These are phyloP conservation scores for Phytophthora lateralis DNA, from an alignment of 352 stramenopile species.

Conservation along the genomic window DNA sequence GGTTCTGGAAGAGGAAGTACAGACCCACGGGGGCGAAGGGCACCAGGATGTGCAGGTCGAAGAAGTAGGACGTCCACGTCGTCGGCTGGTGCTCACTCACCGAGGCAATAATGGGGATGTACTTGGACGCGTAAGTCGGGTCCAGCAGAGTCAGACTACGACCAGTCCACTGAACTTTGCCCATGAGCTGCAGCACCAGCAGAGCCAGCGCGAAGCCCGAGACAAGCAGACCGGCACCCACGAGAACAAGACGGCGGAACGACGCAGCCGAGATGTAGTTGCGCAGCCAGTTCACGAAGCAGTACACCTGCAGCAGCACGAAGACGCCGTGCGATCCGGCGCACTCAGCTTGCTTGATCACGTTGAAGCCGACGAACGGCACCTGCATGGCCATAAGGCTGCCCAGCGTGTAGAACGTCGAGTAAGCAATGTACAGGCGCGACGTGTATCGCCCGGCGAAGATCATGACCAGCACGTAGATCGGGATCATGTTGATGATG, in stretches of 20 bases:
- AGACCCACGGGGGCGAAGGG: slow-evolving; percentile 92
- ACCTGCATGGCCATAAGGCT: slow-evolving; percentile 97
- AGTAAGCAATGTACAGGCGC: slow-evolving; percentile 97
- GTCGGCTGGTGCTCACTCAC: slow-evolving; percentile 95
- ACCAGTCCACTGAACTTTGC: slow-evolving; percentile 90
- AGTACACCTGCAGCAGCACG: slow-evolving; percentile 88
- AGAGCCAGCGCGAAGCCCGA: slow-evolving; percentile 56
- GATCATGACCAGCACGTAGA: slow-evolving; percentile 95
- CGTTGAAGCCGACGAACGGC: slow-evolving; percentile 97
- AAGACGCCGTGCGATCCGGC: slow-evolving; percentile 93
- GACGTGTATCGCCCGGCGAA: slow-evolving; percentile 93
- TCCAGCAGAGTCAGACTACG: slow-evolving; percentile 91
- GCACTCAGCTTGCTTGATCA: slow-evolving; percentile 91
- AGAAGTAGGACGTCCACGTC: slow-evolving; percentile 94
- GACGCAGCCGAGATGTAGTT: slow-evolving; percentile 75
- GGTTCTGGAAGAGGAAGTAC: slow-evolving; percentile 90
- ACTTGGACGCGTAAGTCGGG: slow-evolving; percentile 93
- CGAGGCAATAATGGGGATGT: slow-evolving; percentile 95
- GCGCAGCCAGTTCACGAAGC: slow-evolving; percentile 77
- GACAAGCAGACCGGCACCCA: slow-evolving; percentile 64
- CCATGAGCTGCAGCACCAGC: slow-evolving; percentile 81
- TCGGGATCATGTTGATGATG: slow-evolving; percentile 99
- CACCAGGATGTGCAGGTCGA: slow-evolving; percentile 92
- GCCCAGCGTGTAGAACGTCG: slow-evolving; percentile 96
- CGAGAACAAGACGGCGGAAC: slow-evolving; percentile 78